Evolutionary conservation across 2,329 filamentous ascomycete genomes (phyloP).

Genomic region (Pezicula rhizophila): DNA sequence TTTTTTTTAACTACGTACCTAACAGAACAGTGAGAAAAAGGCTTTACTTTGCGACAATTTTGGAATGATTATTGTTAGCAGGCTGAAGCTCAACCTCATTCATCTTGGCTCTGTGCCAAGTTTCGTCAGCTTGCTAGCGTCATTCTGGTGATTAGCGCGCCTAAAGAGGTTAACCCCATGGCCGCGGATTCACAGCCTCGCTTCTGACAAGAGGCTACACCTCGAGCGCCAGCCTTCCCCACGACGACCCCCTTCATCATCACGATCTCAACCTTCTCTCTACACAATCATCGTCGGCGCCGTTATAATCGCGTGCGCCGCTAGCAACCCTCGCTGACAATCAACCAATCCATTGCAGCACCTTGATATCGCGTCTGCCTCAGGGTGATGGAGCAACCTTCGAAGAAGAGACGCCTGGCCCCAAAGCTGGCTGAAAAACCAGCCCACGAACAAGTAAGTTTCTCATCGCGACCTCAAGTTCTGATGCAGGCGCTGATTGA

Average conservation of each 20-base stretch:
- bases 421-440: slow-evolving; percentile 28
- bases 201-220: not conserved
- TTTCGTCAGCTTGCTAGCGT: too few species aligned
- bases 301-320: not conserved
- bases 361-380: slow-evolving; percentile 8
- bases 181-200: not conserved
- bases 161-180: too few species aligned
- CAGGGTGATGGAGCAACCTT: slow-evolving; percentile 26
- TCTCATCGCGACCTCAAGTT: not conserved
- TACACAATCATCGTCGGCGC: not conserved
- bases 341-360: not conserved
- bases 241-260: not conserved
- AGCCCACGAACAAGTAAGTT: slow-evolving; percentile 25
- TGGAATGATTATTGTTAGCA: too few species aligned
- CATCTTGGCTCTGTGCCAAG: too few species aligned
- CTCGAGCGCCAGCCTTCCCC: not conserved
- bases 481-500: not conserved
- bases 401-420: slow-evolving; percentile 29
- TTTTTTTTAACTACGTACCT: too few species aligned
- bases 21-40: too few species aligned
- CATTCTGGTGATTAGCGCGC: too few species aligned
- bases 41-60: too few species aligned
- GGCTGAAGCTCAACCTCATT: too few species aligned
- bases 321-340: too few species aligned
- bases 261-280: not conserved